These are phyloP conservation scores for Porphyrellus cyaneotinctus DNA, from an alignment of 768 basidiomycete species.

Conservation along the genomic window DNA sequence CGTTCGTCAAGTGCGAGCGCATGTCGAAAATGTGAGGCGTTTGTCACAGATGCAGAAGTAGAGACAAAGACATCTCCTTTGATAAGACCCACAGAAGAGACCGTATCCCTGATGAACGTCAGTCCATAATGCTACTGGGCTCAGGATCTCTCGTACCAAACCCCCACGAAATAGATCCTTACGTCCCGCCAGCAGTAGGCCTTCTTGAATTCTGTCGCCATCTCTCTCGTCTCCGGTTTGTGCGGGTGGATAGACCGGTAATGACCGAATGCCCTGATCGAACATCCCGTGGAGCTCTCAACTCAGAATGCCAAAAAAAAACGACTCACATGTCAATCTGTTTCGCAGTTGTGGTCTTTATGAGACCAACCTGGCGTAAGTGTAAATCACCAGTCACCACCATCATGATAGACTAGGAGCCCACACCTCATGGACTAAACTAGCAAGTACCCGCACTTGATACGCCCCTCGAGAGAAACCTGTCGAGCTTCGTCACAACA, in stretches of 20 bases:
- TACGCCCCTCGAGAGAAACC: not conserved
- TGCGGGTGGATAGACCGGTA: not conserved
- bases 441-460: not conserved
- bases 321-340: not conserved
- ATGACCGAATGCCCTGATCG: not conserved
- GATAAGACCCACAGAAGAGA: not conserved
- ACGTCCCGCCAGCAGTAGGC: not conserved
- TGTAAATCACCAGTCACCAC: too few species aligned
- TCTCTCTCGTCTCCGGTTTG: not conserved
- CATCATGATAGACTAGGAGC: not conserved
- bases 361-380: not conserved
- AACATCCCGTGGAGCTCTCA: not conserved
- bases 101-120: not conserved
- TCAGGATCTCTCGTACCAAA: not conserved
- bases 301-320: not conserved
- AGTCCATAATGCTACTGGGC: not conserved
- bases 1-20: not conserved
- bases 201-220: not conserved
- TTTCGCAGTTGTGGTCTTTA: not conserved
- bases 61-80: conserved; percentile 1
- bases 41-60: not conserved
- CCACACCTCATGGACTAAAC: not conserved
- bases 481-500: not conserved
- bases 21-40: conserved; percentile 1
- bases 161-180: not conserved